Evolutionary conservation across 176 grass and related monocot species (phyloP), one percentile per base, ranked within the genome.

Genomic region (Zea luxurians): DNA sequence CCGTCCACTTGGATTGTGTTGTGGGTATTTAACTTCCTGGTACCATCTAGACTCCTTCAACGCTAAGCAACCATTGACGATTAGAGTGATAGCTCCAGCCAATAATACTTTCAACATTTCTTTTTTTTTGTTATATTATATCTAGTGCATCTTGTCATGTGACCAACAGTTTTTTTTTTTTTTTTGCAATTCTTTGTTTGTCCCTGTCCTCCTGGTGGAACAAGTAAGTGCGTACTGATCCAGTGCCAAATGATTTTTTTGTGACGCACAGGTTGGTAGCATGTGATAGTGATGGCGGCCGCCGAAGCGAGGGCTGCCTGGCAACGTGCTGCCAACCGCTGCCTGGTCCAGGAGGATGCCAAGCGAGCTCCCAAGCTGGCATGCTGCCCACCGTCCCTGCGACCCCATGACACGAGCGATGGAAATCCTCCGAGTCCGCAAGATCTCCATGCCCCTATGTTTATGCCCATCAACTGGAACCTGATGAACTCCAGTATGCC

Each of bases 281-380:
- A 88, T 83, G 89, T 27, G 80, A 72, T 46, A 74, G 65, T 64
- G 54, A 99, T 99, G 96, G 90, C 96, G 2, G 96, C 92, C 57
- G 96, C 92, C 47, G 96, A 99, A 93, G 92, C 92, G 21, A 89
- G 96, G 77, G 92, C 96, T 73, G 88, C 88, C 49, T 99, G 92
- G 96, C 96, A 99, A 84, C 96, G 90, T 4, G 83, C 95, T 4
- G 88, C 81, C 15, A 99, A 99, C 66, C 92, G 96, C 16, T 95
- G 83, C 83, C 18, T 95, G 34, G 88, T 95, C 72, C 96, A 95
- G 73, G 96, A 99, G 71, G 96, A 99, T 43, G 92, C 92, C 35
- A 99, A 99, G 81, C 78, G 96, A 64, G 92, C 92, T 64, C 96
- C 92, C 8, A 99, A 95, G 63, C 38, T 99, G 12, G 81, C 90